phyloP scores from a whole-genome alignment of 2,329 filamentous ascomycete species.

The Diplodia seriata region DNA sequence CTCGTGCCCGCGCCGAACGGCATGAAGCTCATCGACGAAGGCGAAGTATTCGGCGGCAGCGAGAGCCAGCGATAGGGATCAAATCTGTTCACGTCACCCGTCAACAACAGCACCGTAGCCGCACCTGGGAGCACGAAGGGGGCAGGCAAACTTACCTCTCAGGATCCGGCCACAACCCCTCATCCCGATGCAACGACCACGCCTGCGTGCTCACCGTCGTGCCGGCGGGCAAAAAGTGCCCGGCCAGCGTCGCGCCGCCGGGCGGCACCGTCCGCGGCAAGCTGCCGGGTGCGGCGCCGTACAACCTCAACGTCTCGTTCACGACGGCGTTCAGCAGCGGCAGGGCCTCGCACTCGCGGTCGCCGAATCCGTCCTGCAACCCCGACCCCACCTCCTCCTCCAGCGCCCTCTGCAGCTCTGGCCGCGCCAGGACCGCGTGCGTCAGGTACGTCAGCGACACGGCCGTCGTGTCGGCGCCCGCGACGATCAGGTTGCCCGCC shows the following conservation, averaged over 20 bases:
- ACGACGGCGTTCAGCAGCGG: slow-evolving; percentile 47
- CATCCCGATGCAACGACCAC: slow-evolving; percentile 49
- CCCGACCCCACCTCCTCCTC: slow-evolving; percentile 39
- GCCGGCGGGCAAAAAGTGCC: slow-evolving; percentile 46
- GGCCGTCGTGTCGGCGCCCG: slow-evolving; percentile 47
- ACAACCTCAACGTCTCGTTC: slow-evolving; percentile 49
- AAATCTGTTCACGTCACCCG: slow-evolving; percentile 38
- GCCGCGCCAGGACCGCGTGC: slow-evolving; percentile 42
- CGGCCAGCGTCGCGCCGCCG: slow-evolving; percentile 44
- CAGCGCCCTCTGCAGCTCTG: slow-evolving; percentile 36
- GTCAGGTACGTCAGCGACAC: slow-evolving; percentile 46
- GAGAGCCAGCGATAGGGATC: slow-evolving; percentile 45
- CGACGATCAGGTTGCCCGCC: slow-evolving; percentile 45
- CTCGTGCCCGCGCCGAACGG: slow-evolving; percentile 72
- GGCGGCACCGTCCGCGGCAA: slow-evolving; percentile 47
- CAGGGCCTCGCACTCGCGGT: slow-evolving; percentile 41
- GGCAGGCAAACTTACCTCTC: background rate
- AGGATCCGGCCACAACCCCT: slow-evolving; percentile 8
- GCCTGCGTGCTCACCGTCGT: slow-evolving; percentile 49
- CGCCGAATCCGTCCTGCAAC: slow-evolving; percentile 35
- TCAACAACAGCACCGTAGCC: background rate
- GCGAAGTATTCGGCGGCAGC: slow-evolving; percentile 36
- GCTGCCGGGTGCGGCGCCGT: slow-evolving; percentile 46
- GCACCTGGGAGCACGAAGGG: background rate
- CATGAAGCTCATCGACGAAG: slow-evolving; percentile 63